Conservation (phyloP, 257 asterid genomes). For the Plectranthus barbatus region DNA sequence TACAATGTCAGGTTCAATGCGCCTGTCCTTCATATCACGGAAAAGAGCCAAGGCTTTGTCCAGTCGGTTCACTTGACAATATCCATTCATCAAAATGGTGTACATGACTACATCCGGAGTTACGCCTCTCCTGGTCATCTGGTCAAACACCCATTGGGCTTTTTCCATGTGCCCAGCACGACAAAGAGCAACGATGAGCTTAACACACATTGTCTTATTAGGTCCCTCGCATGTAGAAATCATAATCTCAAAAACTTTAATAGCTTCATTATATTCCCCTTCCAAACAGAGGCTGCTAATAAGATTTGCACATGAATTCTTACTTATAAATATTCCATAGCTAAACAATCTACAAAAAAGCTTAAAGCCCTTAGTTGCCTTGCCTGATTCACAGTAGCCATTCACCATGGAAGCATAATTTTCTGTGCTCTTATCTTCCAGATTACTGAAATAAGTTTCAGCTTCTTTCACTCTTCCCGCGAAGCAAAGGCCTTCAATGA, state of each 20-base stretch:
- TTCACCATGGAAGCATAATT: constrained; percentile 61
- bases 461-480: constrained; percentile 57
- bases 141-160: constrained; percentile 51
- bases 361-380: constrained; percentile 34
- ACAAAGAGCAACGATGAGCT: constrained; percentile 56
- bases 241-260: constrained; percentile 26
- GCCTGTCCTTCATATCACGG: constrained; percentile 51
- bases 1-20: constrained; percentile 61
- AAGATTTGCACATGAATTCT: constrained; percentile 47
- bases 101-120: constrained; percentile 55
- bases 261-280: constrained; percentile 43
- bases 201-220: constrained; percentile 32
- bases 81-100: constrained; percentile 74
- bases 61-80: constrained; percentile 47
- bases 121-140: constrained; percentile 39
- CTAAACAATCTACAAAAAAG: constrained; percentile 29
- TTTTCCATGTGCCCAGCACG: constrained; percentile 53
- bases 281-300: constrained; percentile 47
- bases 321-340: constrained; percentile 29
- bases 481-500: constrained; percentile 66
- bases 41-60: constrained; percentile 53
- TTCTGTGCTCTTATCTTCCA: constrained; percentile 42
- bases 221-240: constrained; percentile 36
- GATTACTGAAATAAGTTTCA: constrained; percentile 32
- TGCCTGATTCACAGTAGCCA: constrained; percentile 60